Percentiles rank a stretch among this genome's conserved stretches.
Conservation (phyloP, 441 rosid species). For the Syzygium syzygioides region DNA sequence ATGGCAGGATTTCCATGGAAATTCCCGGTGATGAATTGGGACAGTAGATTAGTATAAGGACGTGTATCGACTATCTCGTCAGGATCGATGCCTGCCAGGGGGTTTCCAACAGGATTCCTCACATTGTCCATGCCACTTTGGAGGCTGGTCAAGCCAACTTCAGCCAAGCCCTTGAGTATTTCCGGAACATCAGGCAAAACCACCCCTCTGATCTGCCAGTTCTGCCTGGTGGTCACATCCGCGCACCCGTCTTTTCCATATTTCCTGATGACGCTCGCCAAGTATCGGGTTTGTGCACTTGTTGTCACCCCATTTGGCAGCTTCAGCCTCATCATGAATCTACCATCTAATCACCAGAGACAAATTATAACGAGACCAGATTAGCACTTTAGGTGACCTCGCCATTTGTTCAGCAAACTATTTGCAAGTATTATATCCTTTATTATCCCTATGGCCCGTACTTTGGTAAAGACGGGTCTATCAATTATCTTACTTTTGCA, state of each 20-base stretch:
- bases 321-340: constrained; percentile 97
- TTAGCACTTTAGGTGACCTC: background rate
- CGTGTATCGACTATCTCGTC: constrained; percentile 83
- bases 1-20: constrained; percentile 58
- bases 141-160: constrained; percentile 79
- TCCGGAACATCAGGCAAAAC: constrained; percentile 82
- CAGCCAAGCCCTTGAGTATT: constrained; percentile 68
- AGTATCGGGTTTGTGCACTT: constrained; percentile 77
- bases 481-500: background rate
- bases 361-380: background rate
- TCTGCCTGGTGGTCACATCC: constrained; percentile 90
- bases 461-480: background rate
- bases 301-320: constrained; percentile 97
- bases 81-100: constrained; percentile 89
- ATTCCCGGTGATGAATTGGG: constrained; percentile 78
- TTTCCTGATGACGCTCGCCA: constrained; percentile 79
- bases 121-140: constrained; percentile 99
- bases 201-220: constrained; percentile 96
- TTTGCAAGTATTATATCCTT: background rate
- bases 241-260: constrained; percentile 93
- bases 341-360: constrained; percentile 52
- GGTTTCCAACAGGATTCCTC: constrained; percentile 90
- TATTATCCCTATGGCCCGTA: background rate
- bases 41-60: constrained; percentile 66
- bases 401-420: background rate